Evolutionary conservation across 176 grass and related monocot genomes (phyloP), one percentile per base, ranked within the genome.

Genomic region (Saccharum officinarum): DNA sequence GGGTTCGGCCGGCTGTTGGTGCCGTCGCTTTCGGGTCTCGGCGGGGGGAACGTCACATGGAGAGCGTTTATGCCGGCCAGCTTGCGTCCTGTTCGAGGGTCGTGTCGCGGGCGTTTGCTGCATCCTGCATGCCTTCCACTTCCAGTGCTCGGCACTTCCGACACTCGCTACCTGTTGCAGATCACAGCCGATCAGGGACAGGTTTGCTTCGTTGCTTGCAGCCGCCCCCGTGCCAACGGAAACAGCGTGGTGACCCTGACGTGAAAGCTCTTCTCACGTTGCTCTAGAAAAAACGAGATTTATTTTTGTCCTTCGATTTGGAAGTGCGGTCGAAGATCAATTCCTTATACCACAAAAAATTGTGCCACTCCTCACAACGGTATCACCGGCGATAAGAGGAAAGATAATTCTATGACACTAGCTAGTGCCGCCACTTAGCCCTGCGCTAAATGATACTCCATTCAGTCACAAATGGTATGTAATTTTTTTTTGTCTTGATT

Each of bases 21-120:
- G 69, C 40, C 40, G 41, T 47, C 70, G 70, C 71, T n/a, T n/a
- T n/a, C n/a, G n/a, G n/a, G n/a, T 50, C 71, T 74, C 71, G 41
- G 70, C 20, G 68, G 0, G 20, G 20, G 4, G 40, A 15, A 14
- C 12, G 70, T 40, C 42, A 74, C 71, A 49, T 74, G 71, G 25
- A 4, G 25, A 2, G 25, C 71, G 25, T 73, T 50, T 50, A 50
- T 49, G 71, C 25, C 71, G 71, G 42, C 71, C 42, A 46, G 40
- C 40, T 23, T 14, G 40, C n/a, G 42, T 10, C 69, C 68, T 41
- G 68, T 42, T n/a, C 20, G 37, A 40, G 37, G 68, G 37, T 37
- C 62, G 10, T 10, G 23, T 10, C 34, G 14, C 36, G 60, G 60
- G 20, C 54, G 54, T 60, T 20, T n/a, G 20, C 8, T 59, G 22